phyloP scores from a whole-genome alignment of 768 basidiomycete genomes.

The Dacryopinax primogenitus region DNA sequence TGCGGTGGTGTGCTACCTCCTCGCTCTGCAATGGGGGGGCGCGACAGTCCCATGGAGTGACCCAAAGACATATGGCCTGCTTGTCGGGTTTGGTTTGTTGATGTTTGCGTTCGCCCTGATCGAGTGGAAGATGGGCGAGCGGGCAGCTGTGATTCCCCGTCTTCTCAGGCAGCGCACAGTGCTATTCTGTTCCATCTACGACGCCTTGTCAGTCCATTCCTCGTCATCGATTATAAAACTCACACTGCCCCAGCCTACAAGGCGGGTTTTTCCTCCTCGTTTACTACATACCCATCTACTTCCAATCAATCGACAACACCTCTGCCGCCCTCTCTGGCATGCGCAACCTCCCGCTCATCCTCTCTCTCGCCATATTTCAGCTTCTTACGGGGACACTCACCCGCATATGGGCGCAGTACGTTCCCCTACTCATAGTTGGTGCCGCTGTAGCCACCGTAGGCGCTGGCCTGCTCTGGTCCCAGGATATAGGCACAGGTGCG shows the following conservation, averaged over 20 bases:
- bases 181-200: not conserved
- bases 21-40: constrained; percentile 13
- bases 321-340: constrained; percentile 10
- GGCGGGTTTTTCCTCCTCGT: constrained; percentile 11
- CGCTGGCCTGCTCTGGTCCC: constrained; percentile 30
- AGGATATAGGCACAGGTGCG: constrained; percentile 20
- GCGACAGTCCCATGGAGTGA: constrained; percentile 1
- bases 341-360: constrained; percentile 12
- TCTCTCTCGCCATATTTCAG: constrained; percentile 4
- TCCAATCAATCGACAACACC: constrained; percentile 13
- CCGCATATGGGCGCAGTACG: constrained; percentile 24
- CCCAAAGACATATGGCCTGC: not conserved
- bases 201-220: not conserved
- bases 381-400: not conserved
- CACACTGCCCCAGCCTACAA: not conserved
- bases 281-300: constrained; percentile 13
- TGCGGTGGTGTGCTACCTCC: constrained; percentile 1
- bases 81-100: constrained; percentile 21
- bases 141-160: constrained; percentile 30
- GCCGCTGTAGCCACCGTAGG: constrained; percentile 27
- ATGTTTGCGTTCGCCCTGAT: constrained; percentile 26
- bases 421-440: constrained; percentile 24
- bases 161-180: constrained; percentile 26
- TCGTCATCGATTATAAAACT: not conserved
- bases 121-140: constrained; percentile 26